Base-by-base conservation (phyloP, 306 rosid species). In the Rosa persica region DNA sequence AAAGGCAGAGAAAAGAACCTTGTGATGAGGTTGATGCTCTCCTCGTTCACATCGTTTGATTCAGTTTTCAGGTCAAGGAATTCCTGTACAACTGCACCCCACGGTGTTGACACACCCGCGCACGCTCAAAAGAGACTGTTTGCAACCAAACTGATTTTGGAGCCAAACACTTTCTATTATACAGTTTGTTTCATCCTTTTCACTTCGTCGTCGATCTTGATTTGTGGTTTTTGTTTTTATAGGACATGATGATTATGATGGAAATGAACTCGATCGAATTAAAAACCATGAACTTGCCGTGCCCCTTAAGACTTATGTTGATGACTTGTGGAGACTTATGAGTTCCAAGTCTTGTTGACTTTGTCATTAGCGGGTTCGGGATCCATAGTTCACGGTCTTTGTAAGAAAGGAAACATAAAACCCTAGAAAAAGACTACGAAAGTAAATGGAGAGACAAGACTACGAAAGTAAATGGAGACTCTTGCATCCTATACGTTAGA, bases 261-360 rank as follows among this genome's bases (percentile, higher is more conserved):
- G 15, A 71, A 48, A 27, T 47, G 75, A 71, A 71, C 22, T 30
- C 3, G 38, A 2, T 75, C 36, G 43, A 70, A 27, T 72, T 64
- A 67, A 72, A 57, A 27, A 17, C 71, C 42, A 12, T 4, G 20
- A 23, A 43, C 61, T 13, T 74, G 66, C 75, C 75, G 72, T 82
- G 86, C 81, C 46, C 87, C 67, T 62, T 76, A 81, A 42, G 43
- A 80, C 67, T 67, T 76, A 81, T 42, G 43, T 81, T 81, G n/a
- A 62, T 62, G 77, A 46, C 12, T 58, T n/a, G 42, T 20, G 38
- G 11, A 42, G 5, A 62, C 67, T 64, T 6, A 4, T 0, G 5
- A 43, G 25, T 55, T n/a, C 75, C 51, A 55, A 55, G 38, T 62
- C 65, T 66, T 23, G 25, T 65, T 69, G 25, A 81, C 60, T 58